Evolutionary conservation across 176 grass and related monocot genomes (phyloP), one percentile per base, ranked within the genome.

Genomic region (Aegilops speltoides): DNA sequence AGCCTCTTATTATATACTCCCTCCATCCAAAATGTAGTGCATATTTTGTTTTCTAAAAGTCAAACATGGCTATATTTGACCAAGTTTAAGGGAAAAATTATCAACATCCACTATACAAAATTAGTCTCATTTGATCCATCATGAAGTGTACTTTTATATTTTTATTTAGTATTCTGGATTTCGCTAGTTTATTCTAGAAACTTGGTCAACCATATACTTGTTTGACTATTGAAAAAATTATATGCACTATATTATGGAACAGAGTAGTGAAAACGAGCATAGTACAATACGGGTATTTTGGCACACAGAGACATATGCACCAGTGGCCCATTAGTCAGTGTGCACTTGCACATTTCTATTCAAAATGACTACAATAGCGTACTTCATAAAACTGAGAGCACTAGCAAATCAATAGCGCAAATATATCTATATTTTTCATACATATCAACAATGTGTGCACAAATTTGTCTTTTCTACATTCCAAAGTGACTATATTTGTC

Each of bases 391-490:
- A 72, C 20, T 72, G 37, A 73, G 70, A 73, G 70, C 37, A 73
- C 22, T 15, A 73, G 37, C 37, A 71, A 73, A 22, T 54, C 40
- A 73, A 43, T 13, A 14, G 37, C 24, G 6, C 6, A n/a, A 45
- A 73, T 45, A 73, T 43, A 73, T 73, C 37, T 40, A 43, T 43
- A n/a, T 25, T 73, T 73, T 73, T 43, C 70, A 73, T 73, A 12
- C 41, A n/a, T 73, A 45, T 73, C 20, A 73, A 41, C 70, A 73
- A 73, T 25, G 37, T 43, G 37, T 43, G 11, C 70, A 73, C 36
- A 72, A 41, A 41, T 24, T 72, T 72, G 22, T 73, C 36, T 43
- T 74, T 74, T 74, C 43, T 74, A 73, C 70, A 73, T 37, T 45
- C 40, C 37, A 43, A 73, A 73, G 22, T 73, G 71, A 25, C 38